Evolutionary conservation across 2,329 filamentous ascomycete genomes (phyloP).

Genomic region (Alternaria burnsii): DNA sequence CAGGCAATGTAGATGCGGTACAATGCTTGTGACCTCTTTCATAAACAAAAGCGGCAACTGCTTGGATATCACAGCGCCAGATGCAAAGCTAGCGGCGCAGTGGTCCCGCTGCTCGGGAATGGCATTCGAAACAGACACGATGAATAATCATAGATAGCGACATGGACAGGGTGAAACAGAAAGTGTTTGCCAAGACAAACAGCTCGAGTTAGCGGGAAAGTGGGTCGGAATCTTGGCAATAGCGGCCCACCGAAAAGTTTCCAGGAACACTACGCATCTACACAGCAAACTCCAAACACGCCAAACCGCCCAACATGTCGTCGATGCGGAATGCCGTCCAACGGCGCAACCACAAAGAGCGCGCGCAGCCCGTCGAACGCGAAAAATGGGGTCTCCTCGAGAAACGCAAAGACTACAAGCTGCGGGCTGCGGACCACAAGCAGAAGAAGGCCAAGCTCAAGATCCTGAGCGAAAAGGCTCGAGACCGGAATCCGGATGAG

Average conservation of each 20-base stretch:
- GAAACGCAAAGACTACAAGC: conserved; percentile 86
- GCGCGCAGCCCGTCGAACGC: conserved; percentile 84
- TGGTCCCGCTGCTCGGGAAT: not conserved
- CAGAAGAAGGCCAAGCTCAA: conserved; percentile 67
- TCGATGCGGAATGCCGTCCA: conserved; percentile 58
- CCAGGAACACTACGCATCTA: not conserved
- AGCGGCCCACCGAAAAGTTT: conserved; percentile 10
- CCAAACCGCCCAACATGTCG: conserved; percentile 34
- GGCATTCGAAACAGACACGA: not conserved
- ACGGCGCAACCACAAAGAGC: conserved; percentile 87
- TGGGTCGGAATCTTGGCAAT: conserved; percentile 7
- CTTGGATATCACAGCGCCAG: not conserved
- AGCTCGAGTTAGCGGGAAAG: not conserved
- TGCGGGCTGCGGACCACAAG: conserved; percentile 71
- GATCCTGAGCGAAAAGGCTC: conserved; percentile 66
- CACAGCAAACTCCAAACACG: not conserved
- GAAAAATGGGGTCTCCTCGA: conserved; percentile 90
- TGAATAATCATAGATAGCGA: not conserved
- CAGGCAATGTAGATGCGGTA: not conserved
- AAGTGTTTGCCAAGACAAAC: not conserved
- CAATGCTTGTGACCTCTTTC: not conserved
- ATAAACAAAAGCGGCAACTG: not conserved
- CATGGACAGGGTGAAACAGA: too few species aligned
- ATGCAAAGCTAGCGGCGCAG: not conserved
- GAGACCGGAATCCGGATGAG: conserved; percentile 71